Conservation (phyloP, 371 early-diverging fungal genomes). For the Haplosporangium sp. region DNA sequence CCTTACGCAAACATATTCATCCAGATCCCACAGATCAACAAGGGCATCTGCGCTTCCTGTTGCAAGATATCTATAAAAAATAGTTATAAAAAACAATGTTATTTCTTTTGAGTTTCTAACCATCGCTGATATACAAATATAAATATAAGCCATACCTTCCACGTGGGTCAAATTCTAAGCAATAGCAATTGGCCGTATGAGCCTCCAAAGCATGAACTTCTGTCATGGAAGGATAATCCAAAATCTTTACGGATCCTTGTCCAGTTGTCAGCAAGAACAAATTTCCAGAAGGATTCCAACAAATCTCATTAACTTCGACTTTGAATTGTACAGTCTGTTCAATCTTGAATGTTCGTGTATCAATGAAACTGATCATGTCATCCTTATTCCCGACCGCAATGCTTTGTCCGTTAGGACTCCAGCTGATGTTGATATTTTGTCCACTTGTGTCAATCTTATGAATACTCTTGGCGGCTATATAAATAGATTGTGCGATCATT, state of each 20-base stretch:
- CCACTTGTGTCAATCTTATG: constrained; percentile 77
- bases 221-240: constrained; percentile 72
- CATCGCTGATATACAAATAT: background rate
- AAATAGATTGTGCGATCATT: background rate
- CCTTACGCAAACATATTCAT: constrained; percentile 70
- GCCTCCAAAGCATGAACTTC: constrained; percentile 72
- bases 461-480: constrained; percentile 71
- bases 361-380: constrained; percentile 82
- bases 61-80: constrained; percentile 68
- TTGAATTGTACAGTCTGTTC: constrained; percentile 34
- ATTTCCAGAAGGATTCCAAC: constrained; percentile 83
- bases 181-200: constrained; percentile 88
- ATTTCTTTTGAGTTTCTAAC: too few species aligned
- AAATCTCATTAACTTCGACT: constrained; percentile 81
- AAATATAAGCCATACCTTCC: constrained; percentile 60
- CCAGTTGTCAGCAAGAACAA: constrained; percentile 86
- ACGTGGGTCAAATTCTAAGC: constrained; percentile 85
- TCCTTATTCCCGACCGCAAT: constrained; percentile 91
- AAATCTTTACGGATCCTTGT: constrained; percentile 76
- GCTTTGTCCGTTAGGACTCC: constrained; percentile 83
- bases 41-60: constrained; percentile 84
- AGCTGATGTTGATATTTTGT: constrained; percentile 89
- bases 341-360: constrained; percentile 61
- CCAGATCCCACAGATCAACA: constrained; percentile 82
- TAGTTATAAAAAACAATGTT: too few species aligned